Percentiles rank a stretch among this genome's conserved stretches.
These are phyloP conservation scores for Prunus yedoensis DNA, from an alignment of 331 rosid genomes.

Conservation along the genomic window DNA sequence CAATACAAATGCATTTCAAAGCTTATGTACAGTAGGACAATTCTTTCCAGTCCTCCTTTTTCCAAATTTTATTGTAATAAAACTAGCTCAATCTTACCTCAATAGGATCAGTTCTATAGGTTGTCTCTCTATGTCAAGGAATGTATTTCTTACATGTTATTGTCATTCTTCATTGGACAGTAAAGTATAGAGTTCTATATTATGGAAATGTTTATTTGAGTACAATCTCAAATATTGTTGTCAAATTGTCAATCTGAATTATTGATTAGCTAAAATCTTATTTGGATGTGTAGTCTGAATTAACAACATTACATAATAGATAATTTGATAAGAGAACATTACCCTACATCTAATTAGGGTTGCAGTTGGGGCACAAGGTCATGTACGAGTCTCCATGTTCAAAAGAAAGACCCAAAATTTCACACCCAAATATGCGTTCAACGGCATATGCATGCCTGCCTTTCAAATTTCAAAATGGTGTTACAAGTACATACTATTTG, in stretches of 20 bases:
- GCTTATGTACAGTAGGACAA: conserved; percentile 25
- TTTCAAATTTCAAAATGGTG: not conserved
- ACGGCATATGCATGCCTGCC: not conserved
- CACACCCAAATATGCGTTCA: not conserved
- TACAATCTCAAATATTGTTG: not conserved
- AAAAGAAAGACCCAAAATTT: not conserved
- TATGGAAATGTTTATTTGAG: not conserved
- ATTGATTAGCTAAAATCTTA: not conserved
- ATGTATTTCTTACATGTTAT: not conserved
- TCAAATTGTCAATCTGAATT: not conserved
- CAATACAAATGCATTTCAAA: not conserved
- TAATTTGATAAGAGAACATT: not conserved
- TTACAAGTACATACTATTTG: too few relatives aligned
- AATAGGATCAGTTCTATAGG: not conserved
- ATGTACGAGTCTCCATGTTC: not conserved
- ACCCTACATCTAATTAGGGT: not conserved
- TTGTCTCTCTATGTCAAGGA: not conserved
- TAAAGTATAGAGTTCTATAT: not conserved
- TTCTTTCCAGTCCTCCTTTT: conserved; percentile 1
- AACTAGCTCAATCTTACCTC: not conserved
- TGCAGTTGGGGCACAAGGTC: not conserved
- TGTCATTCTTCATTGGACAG: not conserved
- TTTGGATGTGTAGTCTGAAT: not conserved
- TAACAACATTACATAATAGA: not conserved
- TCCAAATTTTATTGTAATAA: conserved; percentile 11